Conservation (phyloP, 176 grass and related monocot species). For the Saccharum officinarum region DNA sequence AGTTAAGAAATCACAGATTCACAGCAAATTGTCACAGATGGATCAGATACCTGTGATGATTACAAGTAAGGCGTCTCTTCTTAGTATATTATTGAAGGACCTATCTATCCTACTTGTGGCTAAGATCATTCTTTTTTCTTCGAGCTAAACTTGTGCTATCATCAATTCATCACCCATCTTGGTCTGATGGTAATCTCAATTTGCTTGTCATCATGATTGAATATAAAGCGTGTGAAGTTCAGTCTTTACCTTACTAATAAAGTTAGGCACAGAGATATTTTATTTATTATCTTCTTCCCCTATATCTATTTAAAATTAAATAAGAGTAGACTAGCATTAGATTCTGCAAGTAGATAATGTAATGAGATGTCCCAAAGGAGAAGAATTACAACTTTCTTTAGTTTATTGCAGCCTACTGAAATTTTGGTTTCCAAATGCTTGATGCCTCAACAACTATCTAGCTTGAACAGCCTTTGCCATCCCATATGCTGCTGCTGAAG, state of each 20-base stretch:
- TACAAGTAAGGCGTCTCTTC: constrained; percentile 5
- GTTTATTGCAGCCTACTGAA: constrained; percentile 34
- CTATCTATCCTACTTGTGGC: background rate
- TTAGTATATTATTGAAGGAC: background rate
- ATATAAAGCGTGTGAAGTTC: background rate
- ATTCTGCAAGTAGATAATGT: constrained; percentile 18
- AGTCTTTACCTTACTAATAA: background rate
- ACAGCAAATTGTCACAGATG: background rate
- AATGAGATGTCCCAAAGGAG: background rate
- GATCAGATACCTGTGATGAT: background rate
- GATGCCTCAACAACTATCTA: constrained; percentile 24
- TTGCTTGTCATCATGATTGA: background rate
- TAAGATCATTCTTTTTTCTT: background rate
- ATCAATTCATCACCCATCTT: background rate
- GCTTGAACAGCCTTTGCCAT: constrained; percentile 78
- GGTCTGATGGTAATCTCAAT: constrained; percentile 21
- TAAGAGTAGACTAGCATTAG: background rate
- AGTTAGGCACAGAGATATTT: background rate
- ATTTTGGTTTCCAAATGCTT: background rate
- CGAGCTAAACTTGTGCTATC: background rate
- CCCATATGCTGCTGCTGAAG: constrained; percentile 77
- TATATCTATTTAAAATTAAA: background rate
- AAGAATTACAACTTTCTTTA: constrained; percentile 7
- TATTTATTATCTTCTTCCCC: background rate
- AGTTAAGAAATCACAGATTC: background rate